These are phyloP conservation scores for Phytophthora meadii DNA, from an alignment of 352 stramenopile genomes.

Conservation along the genomic window DNA sequence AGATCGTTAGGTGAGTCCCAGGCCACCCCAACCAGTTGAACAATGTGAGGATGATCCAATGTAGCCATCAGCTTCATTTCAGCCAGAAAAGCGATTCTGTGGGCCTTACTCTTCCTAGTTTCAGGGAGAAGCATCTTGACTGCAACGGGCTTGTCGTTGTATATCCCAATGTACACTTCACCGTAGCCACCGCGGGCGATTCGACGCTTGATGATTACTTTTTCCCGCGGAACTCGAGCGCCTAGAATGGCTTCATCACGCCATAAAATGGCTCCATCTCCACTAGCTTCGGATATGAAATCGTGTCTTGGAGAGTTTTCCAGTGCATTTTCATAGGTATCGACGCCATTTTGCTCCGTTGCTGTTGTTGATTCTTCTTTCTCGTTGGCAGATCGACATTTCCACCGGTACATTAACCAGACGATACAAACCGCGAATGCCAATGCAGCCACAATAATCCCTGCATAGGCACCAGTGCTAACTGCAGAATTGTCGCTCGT, in stretches of 20 bases:
- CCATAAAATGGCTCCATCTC: constrained; percentile 2
- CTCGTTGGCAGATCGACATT: background rate
- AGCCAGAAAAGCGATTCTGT: background rate
- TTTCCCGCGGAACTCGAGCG: constrained; percentile 2
- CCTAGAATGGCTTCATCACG: constrained; percentile 1
- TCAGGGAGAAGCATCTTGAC: constrained; percentile 4
- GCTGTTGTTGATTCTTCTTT: background rate
- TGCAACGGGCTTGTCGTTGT: background rate
- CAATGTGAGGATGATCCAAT: background rate
- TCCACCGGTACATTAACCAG: background rate
- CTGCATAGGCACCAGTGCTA: background rate
- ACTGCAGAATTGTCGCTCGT: background rate
- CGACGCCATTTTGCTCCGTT: background rate
- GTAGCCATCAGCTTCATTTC: background rate
- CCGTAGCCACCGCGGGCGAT: constrained; percentile 2
- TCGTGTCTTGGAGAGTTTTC: background rate
- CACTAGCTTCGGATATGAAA: background rate
- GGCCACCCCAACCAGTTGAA: background rate
- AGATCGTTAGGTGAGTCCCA: constrained; percentile 1
- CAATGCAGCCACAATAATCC: background rate
- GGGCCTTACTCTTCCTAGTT: background rate
- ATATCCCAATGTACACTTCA: constrained; percentile 2
- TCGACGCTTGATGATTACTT: background rate
- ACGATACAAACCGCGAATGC: background rate
- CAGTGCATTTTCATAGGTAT: background rate